A percentile compares a stretch with the other conserved stretches of the same genome.
phyloP scores from a whole-genome alignment of 345 rosid species.

The Sonneratia caseolaris region DNA sequence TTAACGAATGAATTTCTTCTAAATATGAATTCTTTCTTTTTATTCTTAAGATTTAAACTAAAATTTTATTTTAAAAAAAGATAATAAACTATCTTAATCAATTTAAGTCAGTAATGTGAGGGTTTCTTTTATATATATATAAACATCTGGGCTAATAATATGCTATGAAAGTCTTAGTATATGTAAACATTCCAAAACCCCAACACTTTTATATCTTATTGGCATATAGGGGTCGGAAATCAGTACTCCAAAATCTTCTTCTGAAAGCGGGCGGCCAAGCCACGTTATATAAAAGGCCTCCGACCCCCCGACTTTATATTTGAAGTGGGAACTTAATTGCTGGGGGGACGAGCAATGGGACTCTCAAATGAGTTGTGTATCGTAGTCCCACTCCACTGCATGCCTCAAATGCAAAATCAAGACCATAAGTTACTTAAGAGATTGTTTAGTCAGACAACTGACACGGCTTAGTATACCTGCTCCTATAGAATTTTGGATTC shows the following conservation, averaged over 20 bases:
- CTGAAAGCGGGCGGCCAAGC: not conserved
- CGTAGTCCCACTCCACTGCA: not conserved
- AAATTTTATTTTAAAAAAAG: too few relatives aligned
- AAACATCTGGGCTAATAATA: too few relatives aligned
- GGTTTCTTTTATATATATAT: too few relatives aligned
- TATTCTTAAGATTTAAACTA: too few relatives aligned
- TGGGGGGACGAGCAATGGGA: not conserved
- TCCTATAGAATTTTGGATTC: too few relatives aligned
- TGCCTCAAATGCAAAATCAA: not conserved
- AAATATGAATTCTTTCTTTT: too few relatives aligned
- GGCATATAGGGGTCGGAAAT: not conserved
- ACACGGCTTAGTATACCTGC: too few relatives aligned
- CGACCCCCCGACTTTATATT: not conserved
- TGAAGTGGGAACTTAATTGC: not conserved
- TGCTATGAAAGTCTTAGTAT: not conserved
- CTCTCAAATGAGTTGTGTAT: not conserved
- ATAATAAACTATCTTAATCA: too few relatives aligned
- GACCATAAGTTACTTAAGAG: not conserved
- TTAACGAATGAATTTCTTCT: too few relatives aligned
- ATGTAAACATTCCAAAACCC: not conserved
- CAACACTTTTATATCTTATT: not conserved
- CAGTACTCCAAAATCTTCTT: not conserved
- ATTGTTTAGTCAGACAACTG: not conserved
- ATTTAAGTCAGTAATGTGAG: too few relatives aligned
- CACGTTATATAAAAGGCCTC: not conserved